Conservation (phyloP, 179 eudicot species). For the Heliamphora pulchella region DNA sequence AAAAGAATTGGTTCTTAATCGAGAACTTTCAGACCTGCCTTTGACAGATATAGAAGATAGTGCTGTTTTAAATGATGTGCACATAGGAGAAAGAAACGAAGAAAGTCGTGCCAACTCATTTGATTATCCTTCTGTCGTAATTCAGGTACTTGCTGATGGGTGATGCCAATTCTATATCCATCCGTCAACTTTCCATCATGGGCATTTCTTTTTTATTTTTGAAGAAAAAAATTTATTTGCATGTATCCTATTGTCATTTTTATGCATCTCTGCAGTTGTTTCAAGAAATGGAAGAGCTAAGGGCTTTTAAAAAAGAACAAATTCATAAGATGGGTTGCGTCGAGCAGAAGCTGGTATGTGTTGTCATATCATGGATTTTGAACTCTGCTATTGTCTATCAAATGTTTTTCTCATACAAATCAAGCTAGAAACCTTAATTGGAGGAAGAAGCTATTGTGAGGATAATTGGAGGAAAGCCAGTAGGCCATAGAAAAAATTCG, state of each 20-base stretch:
- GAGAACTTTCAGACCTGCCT: conserved; percentile 21
- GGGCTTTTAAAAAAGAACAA: conserved; percentile 37
- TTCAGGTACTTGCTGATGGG: conserved; percentile 38
- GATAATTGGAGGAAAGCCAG: background rate
- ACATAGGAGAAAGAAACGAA: conserved; percentile 25
- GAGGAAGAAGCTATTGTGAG: background rate
- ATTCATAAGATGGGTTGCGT: conserved; percentile 27
- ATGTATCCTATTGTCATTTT: background rate
- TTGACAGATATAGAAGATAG: conserved; percentile 18
- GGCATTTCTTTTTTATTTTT: conserved; percentile 6
- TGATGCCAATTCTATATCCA: conserved; percentile 7
- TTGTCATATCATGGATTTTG: conserved; percentile 7
- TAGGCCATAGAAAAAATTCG: background rate
- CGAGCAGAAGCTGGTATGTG: conserved; percentile 54
- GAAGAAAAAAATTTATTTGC: background rate
- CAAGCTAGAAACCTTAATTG: background rate
- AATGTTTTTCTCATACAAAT: background rate
- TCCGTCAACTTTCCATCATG: background rate
- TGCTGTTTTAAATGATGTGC: conserved; percentile 21
- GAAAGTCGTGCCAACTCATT: conserved; percentile 24
- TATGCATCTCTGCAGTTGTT: conserved; percentile 33
- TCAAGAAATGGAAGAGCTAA: conserved; percentile 42
- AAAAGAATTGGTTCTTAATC: conserved; percentile 34
- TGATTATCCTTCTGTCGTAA: conserved; percentile 31
- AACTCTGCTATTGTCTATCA: background rate